Evolutionary conservation across 1,284 basidiomycete species (phyloP), one percentile per base, ranked within the genome.

Genomic region (Ceratobasidium theobromae): DNA sequence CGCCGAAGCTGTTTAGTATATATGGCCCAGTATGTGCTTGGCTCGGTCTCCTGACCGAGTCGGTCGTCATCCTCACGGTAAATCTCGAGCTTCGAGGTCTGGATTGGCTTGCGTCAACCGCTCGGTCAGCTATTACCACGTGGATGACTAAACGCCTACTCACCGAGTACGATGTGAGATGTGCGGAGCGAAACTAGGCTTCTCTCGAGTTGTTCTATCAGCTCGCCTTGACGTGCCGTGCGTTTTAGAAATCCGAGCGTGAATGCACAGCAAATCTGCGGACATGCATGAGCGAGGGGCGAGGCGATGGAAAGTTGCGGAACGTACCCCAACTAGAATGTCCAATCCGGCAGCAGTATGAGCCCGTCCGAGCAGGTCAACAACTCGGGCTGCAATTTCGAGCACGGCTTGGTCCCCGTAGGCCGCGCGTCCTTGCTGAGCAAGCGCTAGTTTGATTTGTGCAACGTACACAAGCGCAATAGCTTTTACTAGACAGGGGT

Each of bases 241-340:
- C 55, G 55, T 58, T 48, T 58, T 32, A 46, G 25, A 35, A 46
- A 58, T 41, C 55, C 55, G 55, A 58, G 55, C 14, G 43, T 35
- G n/a, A 58, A 58, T 14, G 40, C 23, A 6, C 41, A 40, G 27
- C 55, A 58, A 2, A 58, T 23, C 55, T 58, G 40, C n/a, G 40
- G 23, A 30, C 5, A 28, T 30, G 6, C 23, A 51, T 27, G 48
- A 51, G 48, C 23, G 48, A 27, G 21, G 48, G 4, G 16, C 23
- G 8, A 21, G 27, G 9, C 9, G 12, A 21, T 12, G 43, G 43
- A 9, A 6, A 45, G 18, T 5, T 21, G 18, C 6, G n/a, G 18
- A 5, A 58, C 55, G 25, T 48, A 58, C 55, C 55, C 55, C 55
- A 25, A 58, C 55, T 32, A 58, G 41, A 41, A 41, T 25, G 35